Conservation (phyloP, 2,329 filamentous ascomycete species). For the Orbilia quercus region DNA sequence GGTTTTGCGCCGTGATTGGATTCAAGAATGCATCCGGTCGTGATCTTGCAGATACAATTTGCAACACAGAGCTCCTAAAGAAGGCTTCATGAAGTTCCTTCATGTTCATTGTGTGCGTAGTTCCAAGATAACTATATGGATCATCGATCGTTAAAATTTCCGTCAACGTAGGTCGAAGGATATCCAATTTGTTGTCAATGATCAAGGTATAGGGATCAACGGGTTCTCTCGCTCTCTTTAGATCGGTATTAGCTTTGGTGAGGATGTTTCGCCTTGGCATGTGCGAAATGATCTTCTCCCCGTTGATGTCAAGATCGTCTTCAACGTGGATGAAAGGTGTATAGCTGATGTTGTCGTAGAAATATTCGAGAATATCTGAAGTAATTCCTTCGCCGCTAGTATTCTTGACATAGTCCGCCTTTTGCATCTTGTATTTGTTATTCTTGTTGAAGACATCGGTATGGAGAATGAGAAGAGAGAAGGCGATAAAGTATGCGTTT, state of each 20-base stretch:
- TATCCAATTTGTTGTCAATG: constrained; percentile 85
- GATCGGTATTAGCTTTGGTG: constrained; percentile 58
- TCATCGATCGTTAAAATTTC: constrained; percentile 95
- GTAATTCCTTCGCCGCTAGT: constrained; percentile 91
- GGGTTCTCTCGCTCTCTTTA: constrained; percentile 74
- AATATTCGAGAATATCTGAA: constrained; percentile 91
- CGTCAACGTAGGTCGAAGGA: constrained; percentile 83
- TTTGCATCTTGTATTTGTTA: constrained; percentile 99
- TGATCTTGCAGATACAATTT: constrained; percentile 93
- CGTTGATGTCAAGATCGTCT: constrained; percentile 84
- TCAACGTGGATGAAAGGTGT: constrained; percentile 98
- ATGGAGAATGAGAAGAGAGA: constrained; percentile 94
- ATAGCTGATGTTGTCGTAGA: constrained; percentile 98
- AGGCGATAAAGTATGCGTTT: constrained; percentile 97
- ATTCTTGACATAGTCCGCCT: constrained; percentile 93
- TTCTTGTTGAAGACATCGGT: constrained; percentile 99
- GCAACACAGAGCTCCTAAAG: constrained; percentile 87
- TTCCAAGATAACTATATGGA: constrained; percentile 87
- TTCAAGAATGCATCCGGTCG: constrained; percentile 95
- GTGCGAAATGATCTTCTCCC: constrained; percentile 76
- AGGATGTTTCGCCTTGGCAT: constrained; percentile 71
- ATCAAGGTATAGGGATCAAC: constrained; percentile 96
- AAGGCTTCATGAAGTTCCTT: constrained; percentile 87
- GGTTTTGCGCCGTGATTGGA: constrained; percentile 84
- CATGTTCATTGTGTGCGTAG: constrained; percentile 78